These are phyloP conservation scores for Chernovozyma aurita DNA, from an alignment of 1,139 yeast genomes.

Conservation along the genomic window DNA sequence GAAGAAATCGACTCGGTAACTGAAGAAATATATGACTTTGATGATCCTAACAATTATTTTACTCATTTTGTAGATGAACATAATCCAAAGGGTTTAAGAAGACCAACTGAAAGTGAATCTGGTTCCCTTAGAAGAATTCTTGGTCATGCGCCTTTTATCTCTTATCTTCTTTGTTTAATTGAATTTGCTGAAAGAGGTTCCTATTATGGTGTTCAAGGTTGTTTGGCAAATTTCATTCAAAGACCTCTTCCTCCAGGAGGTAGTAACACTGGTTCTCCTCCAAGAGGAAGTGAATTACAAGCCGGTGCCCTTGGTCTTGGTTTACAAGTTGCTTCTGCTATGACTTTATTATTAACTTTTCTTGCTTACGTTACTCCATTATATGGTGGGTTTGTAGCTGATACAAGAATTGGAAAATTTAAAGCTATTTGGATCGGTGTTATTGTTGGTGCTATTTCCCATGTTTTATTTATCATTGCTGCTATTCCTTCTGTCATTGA, in stretches of 20 bases:
- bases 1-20: background rate
- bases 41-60: slow-evolving; percentile 21
- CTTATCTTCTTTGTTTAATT: slow-evolving; percentile 36
- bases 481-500: slow-evolving; percentile 34
- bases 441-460: slow-evolving; percentile 34
- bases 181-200: slow-evolving; percentile 48
- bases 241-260: slow-evolving; percentile 49
- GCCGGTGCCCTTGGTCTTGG: slow-evolving; percentile 44
- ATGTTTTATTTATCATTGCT: slow-evolving; percentile 36
- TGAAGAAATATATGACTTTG: slow-evolving; percentile 10
- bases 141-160: slow-evolving; percentile 23
- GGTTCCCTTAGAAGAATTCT: slow-evolving; percentile 37
- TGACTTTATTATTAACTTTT: slow-evolving; percentile 34
- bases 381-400: slow-evolving; percentile 42
- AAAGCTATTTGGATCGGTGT: slow-evolving; percentile 41
- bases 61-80: slow-evolving; percentile 24
- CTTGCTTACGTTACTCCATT: slow-evolving; percentile 42
- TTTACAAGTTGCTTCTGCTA: slow-evolving; percentile 34
- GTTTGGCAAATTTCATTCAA: slow-evolving; percentile 41
- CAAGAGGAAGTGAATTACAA: slow-evolving; percentile 16
- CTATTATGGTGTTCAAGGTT: slow-evolving; percentile 39
- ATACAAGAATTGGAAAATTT: slow-evolving; percentile 37
- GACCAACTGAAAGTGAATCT: slow-evolving; percentile 40
- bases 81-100: slow-evolving; percentile 31
- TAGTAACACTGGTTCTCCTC: slow-evolving; percentile 41